A percentile compares a stretch with the other conserved stretches of the same genome.
Conservation (phyloP, 2,329 filamentous ascomycete species). For the Aspergillus spinulosporus region DNA sequence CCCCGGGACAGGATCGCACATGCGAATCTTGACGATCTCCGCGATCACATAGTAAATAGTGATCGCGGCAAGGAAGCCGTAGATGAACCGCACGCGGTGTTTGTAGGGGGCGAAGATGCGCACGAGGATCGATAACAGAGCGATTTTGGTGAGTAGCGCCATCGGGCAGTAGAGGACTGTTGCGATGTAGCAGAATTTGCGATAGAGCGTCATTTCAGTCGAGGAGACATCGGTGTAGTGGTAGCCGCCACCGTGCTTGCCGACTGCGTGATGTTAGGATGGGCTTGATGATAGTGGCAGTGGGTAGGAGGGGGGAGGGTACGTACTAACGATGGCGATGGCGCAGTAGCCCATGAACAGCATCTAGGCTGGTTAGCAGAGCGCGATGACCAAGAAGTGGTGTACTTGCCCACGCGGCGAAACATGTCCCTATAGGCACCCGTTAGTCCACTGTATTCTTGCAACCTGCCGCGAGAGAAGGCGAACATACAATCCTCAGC, state of each 20-base stretch:
- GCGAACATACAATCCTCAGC: constrained; percentile 38
- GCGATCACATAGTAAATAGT: constrained; percentile 39
- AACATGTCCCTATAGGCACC: constrained; percentile 13
- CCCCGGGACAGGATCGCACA: constrained; percentile 38
- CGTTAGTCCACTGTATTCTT: background rate
- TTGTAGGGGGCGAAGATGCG: constrained; percentile 41
- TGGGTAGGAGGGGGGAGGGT: too few relatives aligned
- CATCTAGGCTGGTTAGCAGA: constrained; percentile 16
- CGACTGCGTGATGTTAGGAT: constrained; percentile 23
- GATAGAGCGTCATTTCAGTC: constrained; percentile 22
- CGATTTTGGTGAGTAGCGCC: constrained; percentile 40
- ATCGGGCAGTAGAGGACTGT: constrained; percentile 45
- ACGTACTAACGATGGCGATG: constrained; percentile 30
- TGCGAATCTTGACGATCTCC: constrained; percentile 40
- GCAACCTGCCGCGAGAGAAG: too few relatives aligned
- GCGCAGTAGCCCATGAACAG: constrained; percentile 39
- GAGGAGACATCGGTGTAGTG: constrained; percentile 29
- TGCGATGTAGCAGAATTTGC: constrained; percentile 39
- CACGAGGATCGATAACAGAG: constrained; percentile 40
- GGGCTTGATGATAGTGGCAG: background rate
- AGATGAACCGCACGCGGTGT: constrained; percentile 36
- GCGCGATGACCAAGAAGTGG: background rate
- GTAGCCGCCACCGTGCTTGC: constrained; percentile 38
- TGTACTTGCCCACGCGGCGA: constrained; percentile 25
- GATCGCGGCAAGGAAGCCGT: constrained; percentile 36